Evolutionary conservation across 441 rosid species (phyloP), one percentile per base, ranked within the genome.

Genomic region (Adansonia grandidieri): DNA sequence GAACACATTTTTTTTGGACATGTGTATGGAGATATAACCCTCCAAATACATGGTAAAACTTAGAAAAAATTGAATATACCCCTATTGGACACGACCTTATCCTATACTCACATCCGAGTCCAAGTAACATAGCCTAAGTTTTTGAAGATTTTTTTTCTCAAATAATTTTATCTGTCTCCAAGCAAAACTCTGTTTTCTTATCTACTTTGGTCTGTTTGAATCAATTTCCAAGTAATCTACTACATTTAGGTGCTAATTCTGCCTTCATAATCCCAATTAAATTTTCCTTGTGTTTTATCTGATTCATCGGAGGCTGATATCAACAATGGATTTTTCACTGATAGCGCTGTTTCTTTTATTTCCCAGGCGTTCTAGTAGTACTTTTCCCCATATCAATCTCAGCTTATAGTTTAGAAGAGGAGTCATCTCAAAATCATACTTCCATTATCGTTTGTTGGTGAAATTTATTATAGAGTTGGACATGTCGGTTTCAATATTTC

Each of bases 241-340:
- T 71, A 14, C 0, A 51, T 19, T 24, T 74, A 24, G 70, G 44
- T 40, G 28, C 17, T 14, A 5, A 20, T 63, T 22, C 28, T 76
- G 82, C 84, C 83, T 81, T 60, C 81, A 72, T 80, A 69, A 86
- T 84, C 85, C 86, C 83, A 78, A 76, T 72, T 79, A 57, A 81
- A 81, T 1, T 60, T 44, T 58, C 28, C 44, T 66, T 77, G 72
- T 79, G 67, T 28, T 77, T 84, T 82, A 32, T 84, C 79, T 84
- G 85, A 87, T 86, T 81, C 80, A 80, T 83, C 79, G 83, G 84
- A 83, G 84, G 87, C 78, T 71, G 68, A 83, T 68, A 83, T 22
- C 17, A 47, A 82, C 48, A 24, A 67, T 42, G 83, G 78, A 77
- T 70, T 69, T 80, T 80, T 82, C 40, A 82, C 83, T 70, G 86